A percentile compares a stretch with the other conserved stretches of the same genome.
Evolutionary conservation across 2,329 filamentous ascomycete species (phyloP).

Genomic region (Xenosphaeropsis pyriputrescens): DNA sequence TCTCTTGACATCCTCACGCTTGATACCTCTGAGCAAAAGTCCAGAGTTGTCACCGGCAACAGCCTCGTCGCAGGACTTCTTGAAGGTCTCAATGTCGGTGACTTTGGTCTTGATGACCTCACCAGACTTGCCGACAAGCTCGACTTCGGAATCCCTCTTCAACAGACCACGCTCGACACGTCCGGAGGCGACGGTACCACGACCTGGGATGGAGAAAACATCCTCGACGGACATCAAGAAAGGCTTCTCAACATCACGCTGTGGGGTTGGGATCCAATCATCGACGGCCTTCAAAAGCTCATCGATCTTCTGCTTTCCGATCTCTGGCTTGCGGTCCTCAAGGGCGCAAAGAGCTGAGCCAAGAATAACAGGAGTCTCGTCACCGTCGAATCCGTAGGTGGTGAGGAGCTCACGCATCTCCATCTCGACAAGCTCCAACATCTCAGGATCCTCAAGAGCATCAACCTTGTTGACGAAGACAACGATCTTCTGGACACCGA

Average conservation of each 20-base stretch:
- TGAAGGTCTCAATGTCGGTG: slow-evolving; percentile 99
- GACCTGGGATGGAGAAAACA: slow-evolving; percentile 78
- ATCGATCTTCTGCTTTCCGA: slow-evolving; percentile 78
- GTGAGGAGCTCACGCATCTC: slow-evolving; percentile 96
- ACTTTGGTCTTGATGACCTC: slow-evolving; percentile 94
- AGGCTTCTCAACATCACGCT: slow-evolving; percentile 91
- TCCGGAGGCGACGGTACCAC: slow-evolving; percentile 92
- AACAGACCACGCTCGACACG: slow-evolving; percentile 92
- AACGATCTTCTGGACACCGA: slow-evolving; percentile 94
- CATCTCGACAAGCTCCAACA: slow-evolving; percentile 99
- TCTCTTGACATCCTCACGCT: slow-evolving; percentile 85
- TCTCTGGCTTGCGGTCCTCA: slow-evolving; percentile 73
- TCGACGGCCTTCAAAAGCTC: slow-evolving; percentile 85
- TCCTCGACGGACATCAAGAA: slow-evolving; percentile 99
- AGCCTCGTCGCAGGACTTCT: slow-evolving; percentile 97
- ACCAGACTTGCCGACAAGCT: slow-evolving; percentile 77
- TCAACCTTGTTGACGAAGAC: slow-evolving; percentile 99
- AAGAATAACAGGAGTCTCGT: slow-evolving; percentile 94
- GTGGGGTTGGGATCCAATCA: slow-evolving; percentile 87
- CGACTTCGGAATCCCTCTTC: slow-evolving; percentile 89
- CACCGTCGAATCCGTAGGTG: slow-evolving; percentile 93
- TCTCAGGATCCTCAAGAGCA: slow-evolving; percentile 92
- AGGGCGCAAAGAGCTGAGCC: slow-evolving; percentile 92
- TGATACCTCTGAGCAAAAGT: slow-evolving; percentile 86
- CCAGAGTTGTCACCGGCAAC: slow-evolving; percentile 96